phyloP scores from a whole-genome alignment of 148 eudicot species.

The Oxyria digyna region DNA sequence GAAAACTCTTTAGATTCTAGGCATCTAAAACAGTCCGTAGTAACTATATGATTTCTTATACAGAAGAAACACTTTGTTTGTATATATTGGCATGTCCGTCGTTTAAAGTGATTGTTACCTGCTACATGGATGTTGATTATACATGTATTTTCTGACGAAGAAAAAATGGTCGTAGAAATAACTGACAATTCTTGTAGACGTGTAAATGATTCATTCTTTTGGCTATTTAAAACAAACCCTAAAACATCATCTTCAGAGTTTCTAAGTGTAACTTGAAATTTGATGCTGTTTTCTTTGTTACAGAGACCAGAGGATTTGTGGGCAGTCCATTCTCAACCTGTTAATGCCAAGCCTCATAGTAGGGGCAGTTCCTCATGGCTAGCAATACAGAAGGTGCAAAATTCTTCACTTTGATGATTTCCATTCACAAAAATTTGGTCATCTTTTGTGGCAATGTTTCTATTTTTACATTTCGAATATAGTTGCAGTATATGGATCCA shows the following conservation, averaged over 20 bases:
- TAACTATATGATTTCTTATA: background rate
- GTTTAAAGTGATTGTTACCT: background rate
- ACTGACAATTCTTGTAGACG: background rate
- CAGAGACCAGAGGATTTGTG: conserved; percentile 98
- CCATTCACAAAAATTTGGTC: too few relatives aligned
- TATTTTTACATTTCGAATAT: background rate
- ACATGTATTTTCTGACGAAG: background rate
- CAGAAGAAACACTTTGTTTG: background rate
- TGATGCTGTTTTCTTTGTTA: conserved; percentile 15
- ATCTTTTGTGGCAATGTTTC: background rate
- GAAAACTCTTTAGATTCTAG: background rate
- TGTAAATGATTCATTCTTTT: background rate
- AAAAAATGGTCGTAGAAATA: background rate
- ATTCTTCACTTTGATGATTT: background rate
- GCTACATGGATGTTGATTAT: background rate
- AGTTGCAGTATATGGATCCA: background rate
- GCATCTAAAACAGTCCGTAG: background rate
- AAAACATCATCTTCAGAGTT: background rate
- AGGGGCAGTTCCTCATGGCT: conserved; percentile 59
- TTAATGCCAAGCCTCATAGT: conserved; percentile 76
- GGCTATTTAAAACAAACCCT: background rate
- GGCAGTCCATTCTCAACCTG: conserved; percentile 86
- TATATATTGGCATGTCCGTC: background rate
- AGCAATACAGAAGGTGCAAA: conserved; percentile 80
- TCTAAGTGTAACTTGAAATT: background rate